Evolutionary conservation across 2,329 filamentous ascomycete genomes (phyloP), one percentile per base, ranked within the genome.

Genomic region (Mycosphaerelloides madeirae): DNA sequence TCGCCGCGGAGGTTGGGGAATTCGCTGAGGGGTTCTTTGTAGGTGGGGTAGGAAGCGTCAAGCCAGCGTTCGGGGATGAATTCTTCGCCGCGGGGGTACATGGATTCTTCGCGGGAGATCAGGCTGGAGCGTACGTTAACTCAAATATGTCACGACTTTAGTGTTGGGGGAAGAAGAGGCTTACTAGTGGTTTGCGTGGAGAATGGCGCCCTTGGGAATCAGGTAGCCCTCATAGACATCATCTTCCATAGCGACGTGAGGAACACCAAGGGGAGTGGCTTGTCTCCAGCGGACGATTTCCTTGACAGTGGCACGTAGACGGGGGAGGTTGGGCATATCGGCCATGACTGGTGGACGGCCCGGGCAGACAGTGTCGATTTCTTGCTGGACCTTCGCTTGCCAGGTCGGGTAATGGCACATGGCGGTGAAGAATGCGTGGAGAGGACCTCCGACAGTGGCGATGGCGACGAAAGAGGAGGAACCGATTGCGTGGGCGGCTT

Each of bases 251-350:
- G 57, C 55, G 4, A 61, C 58, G 49, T 66, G 65, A 3, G 63
- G 61, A 6, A 66, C 63, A 29, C 64, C 64, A 18, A 79, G 75
- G 29, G 59, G 59, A 19, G 58, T 63, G 3, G 60, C 52, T 37
- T 64, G 60, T 25, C 60, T 48, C 63, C 63, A 66, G 29, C 63
- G 56, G 2, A 65, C 43, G 11, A 58, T 54, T 37, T 67, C 64
- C 48, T 65, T 65, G 41, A 65, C 56, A 29, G 58, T 61, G 13
- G 62, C 58, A 28, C 61, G 57, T 11, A 66, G 53, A 19, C 53
- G 53, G 5, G 62, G 63, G n/a, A 66, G 49, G 9, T 60, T 52
- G 7, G 57, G 56, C 41, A 63, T 54, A 43, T 66, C 64, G 6
- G 54, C 53, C 38, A 58, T 50, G 6, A 44, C 40, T 1, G 64